A percentile compares a stretch with the other conserved stretches of the same genome.
Conservation (phyloP, 768 basidiomycete species). For the Pulveroboletus sp. region DNA sequence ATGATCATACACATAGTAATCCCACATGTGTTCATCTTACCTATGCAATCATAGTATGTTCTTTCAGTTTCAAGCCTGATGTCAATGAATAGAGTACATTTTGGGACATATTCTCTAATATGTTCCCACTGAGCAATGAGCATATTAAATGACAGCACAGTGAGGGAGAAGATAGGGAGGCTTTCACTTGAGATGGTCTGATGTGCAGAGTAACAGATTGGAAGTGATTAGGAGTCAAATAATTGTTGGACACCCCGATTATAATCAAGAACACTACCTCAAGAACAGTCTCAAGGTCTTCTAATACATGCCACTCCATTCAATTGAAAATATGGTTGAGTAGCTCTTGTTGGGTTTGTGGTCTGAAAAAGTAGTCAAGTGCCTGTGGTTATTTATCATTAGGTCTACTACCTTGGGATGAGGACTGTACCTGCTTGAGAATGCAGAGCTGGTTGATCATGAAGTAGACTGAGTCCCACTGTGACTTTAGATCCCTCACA, state of each 20-base stretch:
- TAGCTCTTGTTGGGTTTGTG: neutral
- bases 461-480: conserved; percentile 38
- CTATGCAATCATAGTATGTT: neutral
- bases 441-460: conserved; percentile 26
- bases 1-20: neutral
- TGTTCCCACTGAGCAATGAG: neutral
- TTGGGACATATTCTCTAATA: neutral
- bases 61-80: neutral
- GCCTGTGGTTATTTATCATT: neutral
- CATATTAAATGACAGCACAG: neutral
- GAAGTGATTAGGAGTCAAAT: too few relatives aligned
- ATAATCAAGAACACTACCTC: neutral
- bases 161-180: neutral
- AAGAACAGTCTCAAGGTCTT: neutral
- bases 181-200: neutral
- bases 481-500: conserved; percentile 33
- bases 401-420: neutral
- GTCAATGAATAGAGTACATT: neutral
- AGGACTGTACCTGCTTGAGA: neutral
- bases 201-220: neutral
- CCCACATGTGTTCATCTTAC: neutral
- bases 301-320: neutral
- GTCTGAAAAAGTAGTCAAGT: neutral
- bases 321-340: neutral
- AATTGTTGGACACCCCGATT: neutral